Evolutionary conservation across 768 basidiomycete genomes (phyloP).

Genomic region (Tylopilus sp.): DNA sequence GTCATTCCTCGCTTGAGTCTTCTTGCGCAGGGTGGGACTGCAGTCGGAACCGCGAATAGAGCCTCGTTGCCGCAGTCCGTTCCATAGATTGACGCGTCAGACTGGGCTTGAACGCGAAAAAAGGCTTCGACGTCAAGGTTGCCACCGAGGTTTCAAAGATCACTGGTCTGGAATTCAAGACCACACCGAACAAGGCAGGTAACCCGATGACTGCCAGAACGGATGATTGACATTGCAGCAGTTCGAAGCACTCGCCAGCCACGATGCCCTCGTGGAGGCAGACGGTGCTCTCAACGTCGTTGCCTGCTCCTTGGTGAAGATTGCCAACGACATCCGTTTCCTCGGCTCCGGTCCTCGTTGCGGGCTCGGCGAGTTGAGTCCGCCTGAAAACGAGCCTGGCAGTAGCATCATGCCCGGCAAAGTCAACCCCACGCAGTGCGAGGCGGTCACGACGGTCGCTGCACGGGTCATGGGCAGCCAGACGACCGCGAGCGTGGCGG

Average conservation of each 20-base stretch:
- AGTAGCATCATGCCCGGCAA: constrained; percentile 99
- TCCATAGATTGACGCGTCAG: constrained; percentile 8
- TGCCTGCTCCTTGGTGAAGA: constrained; percentile 98
- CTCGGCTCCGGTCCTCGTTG: constrained; percentile 97
- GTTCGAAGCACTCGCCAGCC: constrained; percentile 98
- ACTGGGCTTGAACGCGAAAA: constrained; percentile 94
- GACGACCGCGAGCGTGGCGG: constrained; percentile 86
- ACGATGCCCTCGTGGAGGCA: constrained; percentile 96
- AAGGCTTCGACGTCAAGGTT: constrained; percentile 93
- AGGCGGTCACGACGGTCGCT: constrained; percentile 97
- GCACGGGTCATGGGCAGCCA: constrained; percentile 99
- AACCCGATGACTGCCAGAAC: not conserved
- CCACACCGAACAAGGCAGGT: constrained; percentile 93
- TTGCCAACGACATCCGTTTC: constrained; percentile 98
- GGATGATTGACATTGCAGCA: constrained; percentile 30
- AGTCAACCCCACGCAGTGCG: constrained; percentile 99
- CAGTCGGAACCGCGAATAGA: constrained; percentile 85
- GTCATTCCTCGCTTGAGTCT: constrained; percentile 82
- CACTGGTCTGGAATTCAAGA: constrained; percentile 88
- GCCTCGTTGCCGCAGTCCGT: not conserved
- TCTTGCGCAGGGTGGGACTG: constrained; percentile 97
- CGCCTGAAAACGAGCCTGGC: constrained; percentile 99
- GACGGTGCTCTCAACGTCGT: constrained; percentile 95
- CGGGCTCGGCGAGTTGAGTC: constrained; percentile 88
- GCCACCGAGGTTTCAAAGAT: constrained; percentile 89